Conservation (phyloP, 148 eudicot genomes). For the Camellia granthamiana region DNA sequence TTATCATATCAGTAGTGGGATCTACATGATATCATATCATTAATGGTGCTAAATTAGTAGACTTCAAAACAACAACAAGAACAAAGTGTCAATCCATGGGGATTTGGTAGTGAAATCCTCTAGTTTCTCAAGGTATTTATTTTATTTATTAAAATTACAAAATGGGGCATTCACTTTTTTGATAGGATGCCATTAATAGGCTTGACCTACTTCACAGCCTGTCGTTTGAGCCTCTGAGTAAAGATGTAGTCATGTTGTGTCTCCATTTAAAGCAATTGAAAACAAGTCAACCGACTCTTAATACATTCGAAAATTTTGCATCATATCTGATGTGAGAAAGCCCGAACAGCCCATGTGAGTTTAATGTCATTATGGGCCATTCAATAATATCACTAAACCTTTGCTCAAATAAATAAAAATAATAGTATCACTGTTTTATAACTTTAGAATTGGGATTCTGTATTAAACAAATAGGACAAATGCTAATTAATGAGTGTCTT, state of each 20-base stretch:
- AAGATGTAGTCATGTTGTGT: not conserved
- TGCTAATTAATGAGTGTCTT: too few species aligned
- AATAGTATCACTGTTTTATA: too few species aligned
- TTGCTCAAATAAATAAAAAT: not conserved
- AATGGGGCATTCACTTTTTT: not conserved
- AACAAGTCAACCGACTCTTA: not conserved
- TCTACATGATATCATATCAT: too few species aligned
- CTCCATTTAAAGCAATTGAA: not conserved
- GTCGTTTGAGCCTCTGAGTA: not conserved
- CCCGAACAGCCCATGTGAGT: slow-evolving; percentile 7
- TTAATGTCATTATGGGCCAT: not conserved
- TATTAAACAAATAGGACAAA: too few species aligned
- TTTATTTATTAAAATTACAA: not conserved
- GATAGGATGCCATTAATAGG: not conserved
- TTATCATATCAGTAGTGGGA: too few species aligned
- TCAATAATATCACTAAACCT: not conserved
- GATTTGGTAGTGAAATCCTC: too few species aligned
- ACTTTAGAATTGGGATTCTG: too few species aligned
- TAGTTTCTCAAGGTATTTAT: not conserved
- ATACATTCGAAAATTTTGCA: not conserved
- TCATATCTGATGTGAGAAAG: not conserved
- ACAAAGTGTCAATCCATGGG: not conserved
- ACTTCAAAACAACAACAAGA: too few species aligned
- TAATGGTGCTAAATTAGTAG: too few species aligned
- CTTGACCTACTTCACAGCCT: slow-evolving; percentile 4